phyloP scores from a whole-genome alignment of 495 filamentous ascomycete genomes.

The Glonium stellatum region DNA sequence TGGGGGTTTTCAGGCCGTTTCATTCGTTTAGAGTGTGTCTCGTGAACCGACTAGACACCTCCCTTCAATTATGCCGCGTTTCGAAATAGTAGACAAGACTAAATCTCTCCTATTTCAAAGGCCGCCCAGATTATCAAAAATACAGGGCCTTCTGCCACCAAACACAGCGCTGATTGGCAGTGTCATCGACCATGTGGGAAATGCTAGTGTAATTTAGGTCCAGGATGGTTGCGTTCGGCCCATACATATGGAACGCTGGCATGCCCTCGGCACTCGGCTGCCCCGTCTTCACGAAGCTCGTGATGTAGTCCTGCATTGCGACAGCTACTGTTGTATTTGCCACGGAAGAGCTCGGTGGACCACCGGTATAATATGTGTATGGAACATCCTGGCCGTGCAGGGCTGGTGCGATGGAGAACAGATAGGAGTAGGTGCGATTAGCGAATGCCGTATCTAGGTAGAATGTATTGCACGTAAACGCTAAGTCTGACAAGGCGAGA shows the following conservation, averaged over 20 bases:
- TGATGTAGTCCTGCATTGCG: not conserved
- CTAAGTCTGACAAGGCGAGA: constrained; percentile 34
- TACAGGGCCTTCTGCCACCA: constrained; percentile 1
- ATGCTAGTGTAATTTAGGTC: not conserved
- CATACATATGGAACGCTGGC: not conserved
- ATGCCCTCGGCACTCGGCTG: not conserved
- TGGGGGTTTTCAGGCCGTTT: no score
- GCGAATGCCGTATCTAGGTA: constrained; percentile 40
- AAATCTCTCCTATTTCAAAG: no score
- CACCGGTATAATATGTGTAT: constrained; percentile 51
- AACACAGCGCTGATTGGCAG: not conserved
- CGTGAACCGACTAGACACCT: no score
- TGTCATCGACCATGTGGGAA: not conserved
- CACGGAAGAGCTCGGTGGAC: constrained; percentile 13
- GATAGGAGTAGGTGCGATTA: constrained; percentile 50
- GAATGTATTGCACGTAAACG: constrained; percentile 46
- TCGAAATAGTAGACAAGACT: no score
- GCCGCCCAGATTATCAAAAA: constrained; percentile 13
- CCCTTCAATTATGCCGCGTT: no score
- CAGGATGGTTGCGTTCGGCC: not conserved
- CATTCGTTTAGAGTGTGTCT: no score
- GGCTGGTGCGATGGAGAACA: constrained; percentile 53
- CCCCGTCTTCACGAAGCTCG: not conserved
- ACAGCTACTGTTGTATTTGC: constrained; percentile 3
- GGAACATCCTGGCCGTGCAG: constrained; percentile 45